Evolutionary conservation across 2,329 filamentous ascomycete genomes (phyloP), one percentile per base, ranked within the genome.

Genomic region (Aaosphaeria pasadenensis): DNA sequence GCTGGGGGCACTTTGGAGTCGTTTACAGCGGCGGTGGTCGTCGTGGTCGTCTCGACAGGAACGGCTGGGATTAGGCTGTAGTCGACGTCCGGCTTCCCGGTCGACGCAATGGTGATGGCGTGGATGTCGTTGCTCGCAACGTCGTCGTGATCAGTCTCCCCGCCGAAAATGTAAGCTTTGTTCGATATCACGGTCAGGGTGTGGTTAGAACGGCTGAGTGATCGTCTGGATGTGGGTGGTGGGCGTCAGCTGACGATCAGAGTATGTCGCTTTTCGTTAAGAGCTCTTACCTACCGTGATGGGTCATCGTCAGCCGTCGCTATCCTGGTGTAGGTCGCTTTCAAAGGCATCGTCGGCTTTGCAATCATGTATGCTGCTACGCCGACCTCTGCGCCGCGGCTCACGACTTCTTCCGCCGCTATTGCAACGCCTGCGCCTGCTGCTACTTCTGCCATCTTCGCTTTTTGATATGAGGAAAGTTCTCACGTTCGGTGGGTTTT

Each of bases 91-190:
- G 64, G 58, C 38, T 60, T 49, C 46, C 62, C 46, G 56, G 63
- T 60, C n/a, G 59, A 50, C 36, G 57, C 63, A 30, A 65, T 63
- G 5, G 68, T 71, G 33, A 76, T 52, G 3, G 64, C 61, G 45
- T 76, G 74, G 1, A 75, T 62, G 11, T 77, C 73, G 43, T 70
- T 75, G 46, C 66, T 69, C 4, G 71, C 70, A 11, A 74, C 49
- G 29, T 63, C 57, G n/a, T 63, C 63, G 5, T 61, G 57, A 1
- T 61, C 52, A 28, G 66, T 70, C 33, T 67, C 61, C 42, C 74
- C 74, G 35, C 74, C 74, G 47, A 75, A 76, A 28, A 77, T 67
- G 53, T 73, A 75, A 5, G 73, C 72, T 52, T 72, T 74, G 54
- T 73, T 68, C 36, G 62, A 55, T 31, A 75, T 57, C 1, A 73